Base-by-base conservation (phyloP, 2,329 filamentous ascomycete species). In the Neoarthrinium moseri region DNA sequence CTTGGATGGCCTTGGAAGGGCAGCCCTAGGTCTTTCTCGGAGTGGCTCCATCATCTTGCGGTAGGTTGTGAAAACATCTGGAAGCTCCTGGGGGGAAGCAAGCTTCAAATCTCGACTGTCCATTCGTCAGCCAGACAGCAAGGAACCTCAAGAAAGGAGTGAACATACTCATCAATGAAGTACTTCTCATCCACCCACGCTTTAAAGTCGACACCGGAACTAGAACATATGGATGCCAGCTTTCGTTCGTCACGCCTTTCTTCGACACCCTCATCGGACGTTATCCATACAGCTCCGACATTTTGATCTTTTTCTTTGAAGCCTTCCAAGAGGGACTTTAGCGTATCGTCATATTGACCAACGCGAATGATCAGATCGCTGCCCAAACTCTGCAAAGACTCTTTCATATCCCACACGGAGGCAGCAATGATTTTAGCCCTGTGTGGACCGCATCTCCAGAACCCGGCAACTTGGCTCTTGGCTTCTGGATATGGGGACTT, bases 101-200 rank as follows among this genome's bases (percentile, higher is more conserved):
- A 87, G 73, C 0, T 80, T 77, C 0, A 87, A 62, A 57, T 92
- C 87, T 18, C 82, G 82, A 54, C 87, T 91, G 44, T 5, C 32
- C 4, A 44, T 63, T 48, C 60, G 56, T 41, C n/a, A n/a, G n/a
- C n/a, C n/a, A n/a, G n/a, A n/a, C n/a, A n/a, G n/a, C n/a, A n/a
- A n/a, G n/a, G n/a, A 5, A 32, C 12, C 7, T 29, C 13, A 43
- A 37, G 12, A 23, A 4, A 15, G 18, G 5, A 21, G 34, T 53
- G 6, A 51, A 78, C 86, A 66, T 70, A 91, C 88, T 91, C 86
- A 56, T 91, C 84, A 41, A 91, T 74, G 49, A 84, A 84, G 55
- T 88, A 91, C 61, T 91, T 92, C 63, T 91, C 87, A 55, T 92
- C 87, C 1, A 66, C 64, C 80, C 83, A 91, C 1, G 83, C 48